phyloP scores from a whole-genome alignment of 768 basidiomycete species.

The Boletales sp. region DNA sequence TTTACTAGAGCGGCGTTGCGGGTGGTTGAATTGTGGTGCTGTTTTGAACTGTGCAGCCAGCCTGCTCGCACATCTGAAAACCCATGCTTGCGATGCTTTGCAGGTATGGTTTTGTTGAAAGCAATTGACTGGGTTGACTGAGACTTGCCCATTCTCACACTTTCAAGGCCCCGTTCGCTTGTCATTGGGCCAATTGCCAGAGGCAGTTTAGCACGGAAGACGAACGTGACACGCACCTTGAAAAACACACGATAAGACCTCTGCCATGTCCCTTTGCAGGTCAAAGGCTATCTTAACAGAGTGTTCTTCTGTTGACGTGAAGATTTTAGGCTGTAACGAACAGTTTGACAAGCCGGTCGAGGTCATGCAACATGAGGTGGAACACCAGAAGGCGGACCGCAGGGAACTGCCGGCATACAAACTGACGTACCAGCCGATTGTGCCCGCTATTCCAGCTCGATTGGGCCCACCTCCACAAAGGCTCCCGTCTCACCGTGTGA shows the following conservation, averaged over 20 bases:
- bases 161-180: conserved; percentile 38
- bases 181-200: conserved; percentile 59
- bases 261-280: conserved; percentile 39
- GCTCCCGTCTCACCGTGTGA: conserved; percentile 51
- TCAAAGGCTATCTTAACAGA: conserved; percentile 22
- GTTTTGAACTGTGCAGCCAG: conserved; percentile 51
- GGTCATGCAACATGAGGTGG: conserved; percentile 47
- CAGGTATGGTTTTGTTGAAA: conserved; percentile 21
- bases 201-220: conserved; percentile 35
- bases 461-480: conserved; percentile 38
- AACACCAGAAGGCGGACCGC: conserved; percentile 27
- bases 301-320: conserved; percentile 7
- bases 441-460: conserved; percentile 29
- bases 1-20: conserved; percentile 47
- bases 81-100: conserved; percentile 32
- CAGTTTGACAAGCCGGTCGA: conserved; percentile 44
- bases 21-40: conserved; percentile 56
- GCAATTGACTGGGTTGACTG: neutral
- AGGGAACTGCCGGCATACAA: conserved; percentile 15
- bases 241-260: conserved; percentile 40
- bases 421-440: conserved; percentile 32
- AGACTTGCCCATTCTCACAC: neutral
- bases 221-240: conserved; percentile 46
- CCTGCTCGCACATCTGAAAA: conserved; percentile 47
- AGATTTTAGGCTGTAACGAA: conserved; percentile 48